Evolutionary conservation across 2,329 filamentous ascomycete genomes (phyloP).

Genomic region (Immersiporthe knoxdaviesiana): DNA sequence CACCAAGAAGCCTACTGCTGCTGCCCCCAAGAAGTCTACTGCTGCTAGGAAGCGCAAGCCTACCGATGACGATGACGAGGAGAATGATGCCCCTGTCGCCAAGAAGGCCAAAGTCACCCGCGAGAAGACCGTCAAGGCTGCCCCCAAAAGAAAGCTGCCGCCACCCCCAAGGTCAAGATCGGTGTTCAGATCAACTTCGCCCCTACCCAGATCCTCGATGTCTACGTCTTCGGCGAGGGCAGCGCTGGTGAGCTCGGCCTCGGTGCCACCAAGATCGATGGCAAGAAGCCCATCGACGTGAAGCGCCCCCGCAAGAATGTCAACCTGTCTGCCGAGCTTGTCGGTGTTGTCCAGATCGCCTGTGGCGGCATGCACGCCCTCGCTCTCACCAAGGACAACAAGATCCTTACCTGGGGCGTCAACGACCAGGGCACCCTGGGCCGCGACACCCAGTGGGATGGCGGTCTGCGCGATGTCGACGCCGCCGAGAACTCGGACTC

Average conservation of each 20-base stretch:
- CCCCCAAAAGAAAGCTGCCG: constrained; percentile 26
- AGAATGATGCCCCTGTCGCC: constrained; percentile 38
- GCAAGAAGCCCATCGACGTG: constrained; percentile 68
- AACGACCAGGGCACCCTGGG: constrained; percentile 84
- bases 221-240: constrained; percentile 82
- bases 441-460: constrained; percentile 68
- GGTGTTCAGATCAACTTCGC: constrained; percentile 60
- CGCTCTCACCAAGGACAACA: constrained; percentile 78
- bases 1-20: constrained; percentile 35
- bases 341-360: constrained; percentile 74
- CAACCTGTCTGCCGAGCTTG: constrained; percentile 56
- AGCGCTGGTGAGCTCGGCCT: constrained; percentile 82
- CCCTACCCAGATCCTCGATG: constrained; percentile 66
- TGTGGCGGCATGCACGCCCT: constrained; percentile 83
- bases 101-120: constrained; percentile 34
- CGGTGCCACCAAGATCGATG: constrained; percentile 61
- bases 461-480: constrained; percentile 56
- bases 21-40: constrained; percentile 41
- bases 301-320: constrained; percentile 74
- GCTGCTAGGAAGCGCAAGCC: constrained; percentile 36
- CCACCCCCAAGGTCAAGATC: constrained; percentile 31
- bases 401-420: constrained; percentile 84
- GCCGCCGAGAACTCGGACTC: constrained; percentile 49
- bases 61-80: constrained; percentile 29
- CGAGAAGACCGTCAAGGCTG: constrained; percentile 46